Conservation (phyloP, 768 basidiomycete genomes). For the Podaxis pistillaris region DNA sequence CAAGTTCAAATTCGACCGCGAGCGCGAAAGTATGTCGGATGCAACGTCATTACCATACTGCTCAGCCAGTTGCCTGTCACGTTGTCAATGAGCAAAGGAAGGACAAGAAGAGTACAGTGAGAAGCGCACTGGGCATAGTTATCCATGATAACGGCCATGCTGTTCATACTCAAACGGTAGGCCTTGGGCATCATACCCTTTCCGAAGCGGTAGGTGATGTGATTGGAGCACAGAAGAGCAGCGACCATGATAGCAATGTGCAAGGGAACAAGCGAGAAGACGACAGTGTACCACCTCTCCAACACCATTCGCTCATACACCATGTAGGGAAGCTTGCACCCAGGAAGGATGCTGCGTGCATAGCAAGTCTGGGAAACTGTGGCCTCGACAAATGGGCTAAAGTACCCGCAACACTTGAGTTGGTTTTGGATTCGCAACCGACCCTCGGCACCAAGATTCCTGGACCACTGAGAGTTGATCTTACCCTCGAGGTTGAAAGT, state of each 20-base stretch:
- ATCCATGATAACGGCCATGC: slow-evolving; percentile 82
- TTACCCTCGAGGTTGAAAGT: slow-evolving; percentile 68
- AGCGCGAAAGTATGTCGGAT: slow-evolving; percentile 48
- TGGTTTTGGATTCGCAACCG: slow-evolving; percentile 70
- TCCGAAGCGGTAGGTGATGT: slow-evolving; percentile 83
- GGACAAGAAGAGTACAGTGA: not conserved
- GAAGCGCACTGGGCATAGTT: slow-evolving; percentile 66
- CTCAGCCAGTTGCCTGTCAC: slow-evolving; percentile 60
- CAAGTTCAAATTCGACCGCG: slow-evolving; percentile 43
- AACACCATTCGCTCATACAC: slow-evolving; percentile 54
- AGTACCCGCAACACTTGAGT: slow-evolving; percentile 79
- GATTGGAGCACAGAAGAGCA: slow-evolving; percentile 71
- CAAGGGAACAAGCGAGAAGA: slow-evolving; percentile 65
- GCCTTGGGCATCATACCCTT: slow-evolving; percentile 89
- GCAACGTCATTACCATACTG: slow-evolving; percentile 65
- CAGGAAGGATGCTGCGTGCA: slow-evolving; percentile 63
- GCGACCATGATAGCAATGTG: slow-evolving; percentile 64
- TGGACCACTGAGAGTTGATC: slow-evolving; percentile 73
- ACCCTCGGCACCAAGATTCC: slow-evolving; percentile 51
- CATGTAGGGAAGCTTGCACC: slow-evolving; percentile 69
- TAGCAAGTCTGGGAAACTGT: slow-evolving; percentile 74
- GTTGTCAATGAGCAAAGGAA: not conserved
- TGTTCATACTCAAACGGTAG: slow-evolving; percentile 67
- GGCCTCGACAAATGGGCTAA: slow-evolving; percentile 76
- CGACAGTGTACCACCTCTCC: slow-evolving; percentile 58